Conservation (phyloP, 176 grass and related monocot species). For the Zoysia japonica region DNA sequence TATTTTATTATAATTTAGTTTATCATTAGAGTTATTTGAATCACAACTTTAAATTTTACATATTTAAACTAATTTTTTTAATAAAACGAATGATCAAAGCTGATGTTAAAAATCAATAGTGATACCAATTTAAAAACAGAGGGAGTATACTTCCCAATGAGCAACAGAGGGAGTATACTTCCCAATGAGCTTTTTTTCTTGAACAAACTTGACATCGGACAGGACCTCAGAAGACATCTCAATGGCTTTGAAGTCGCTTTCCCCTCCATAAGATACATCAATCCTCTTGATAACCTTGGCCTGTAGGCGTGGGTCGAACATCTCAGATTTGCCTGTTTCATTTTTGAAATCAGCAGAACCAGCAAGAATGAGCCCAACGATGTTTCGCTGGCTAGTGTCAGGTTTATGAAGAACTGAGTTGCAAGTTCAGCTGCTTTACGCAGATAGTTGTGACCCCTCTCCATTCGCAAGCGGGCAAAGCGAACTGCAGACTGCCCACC, state of each 20-base stretch:
- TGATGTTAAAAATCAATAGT: no score
- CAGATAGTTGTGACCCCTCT: conserved; percentile 69
- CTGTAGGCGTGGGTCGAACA: conserved; percentile 62
- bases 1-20: no score
- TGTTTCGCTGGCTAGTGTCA: conserved; percentile 57
- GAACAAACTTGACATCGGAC: conserved; percentile 63
- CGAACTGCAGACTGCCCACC: conserved; percentile 69
- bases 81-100: no score
- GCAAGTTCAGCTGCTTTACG: conserved; percentile 62
- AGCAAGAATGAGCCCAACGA: conserved; percentile 60
- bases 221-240: conserved; percentile 58
- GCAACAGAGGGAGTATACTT: conserved; percentile 11
- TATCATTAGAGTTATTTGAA: no score
- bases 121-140: no score
- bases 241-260: conserved; percentile 65
- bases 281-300: conserved; percentile 55
- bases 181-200: conserved; percentile 72
- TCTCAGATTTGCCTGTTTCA: conserved; percentile 60
- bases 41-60: no score
- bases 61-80: no score
- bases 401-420: conserved; percentile 62
- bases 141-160: conserved; percentile 44
- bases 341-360: conserved; percentile 70
- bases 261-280: conserved; percentile 65
- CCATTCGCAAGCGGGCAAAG: conserved; percentile 62